Evolutionary conservation across 192 early-diverging fungal genomes (phyloP).

Genomic region (Gryganskiella cystojenkinii): DNA sequence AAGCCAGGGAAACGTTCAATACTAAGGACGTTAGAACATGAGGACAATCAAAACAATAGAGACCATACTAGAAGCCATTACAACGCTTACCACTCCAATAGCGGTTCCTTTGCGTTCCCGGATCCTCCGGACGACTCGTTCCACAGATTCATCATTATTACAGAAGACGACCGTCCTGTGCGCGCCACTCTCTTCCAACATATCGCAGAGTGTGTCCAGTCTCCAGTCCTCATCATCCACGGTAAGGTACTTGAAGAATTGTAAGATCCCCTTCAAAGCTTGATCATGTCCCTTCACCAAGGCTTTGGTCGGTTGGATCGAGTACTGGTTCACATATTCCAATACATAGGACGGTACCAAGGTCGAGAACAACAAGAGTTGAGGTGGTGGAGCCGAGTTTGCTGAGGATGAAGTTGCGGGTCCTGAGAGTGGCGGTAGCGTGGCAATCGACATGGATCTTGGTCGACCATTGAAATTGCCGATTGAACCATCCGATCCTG

Average conservation of each 20-base stretch:
- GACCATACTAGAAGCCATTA: no score
- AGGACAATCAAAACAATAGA: background rate
- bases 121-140: conserved; percentile 38
- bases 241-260: conserved; percentile 51
- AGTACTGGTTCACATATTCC: conserved; percentile 44
- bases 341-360: conserved; percentile 36
- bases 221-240: conserved; percentile 46
- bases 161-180: conserved; percentile 38
- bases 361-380: conserved; percentile 43
- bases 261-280: conserved; percentile 43
- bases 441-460: conserved; percentile 8
- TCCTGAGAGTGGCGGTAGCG: background rate
- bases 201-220: conserved; percentile 23
- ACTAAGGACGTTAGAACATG: background rate
- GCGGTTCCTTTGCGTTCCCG: conserved; percentile 38
- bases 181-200: conserved; percentile 46
- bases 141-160: conserved; percentile 31
- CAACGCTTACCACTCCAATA: conserved; percentile 25
- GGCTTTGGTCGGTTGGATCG: conserved; percentile 44
- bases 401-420: background rate
- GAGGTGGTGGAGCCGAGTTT: conserved; percentile 12
- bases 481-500: conserved; percentile 5
- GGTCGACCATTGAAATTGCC: background rate
- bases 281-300: conserved; percentile 47
- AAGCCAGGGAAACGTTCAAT: background rate